These are phyloP conservation scores for Onygena corvina DNA, from an alignment of 2,329 filamentous ascomycete species.

Conservation along the genomic window DNA sequence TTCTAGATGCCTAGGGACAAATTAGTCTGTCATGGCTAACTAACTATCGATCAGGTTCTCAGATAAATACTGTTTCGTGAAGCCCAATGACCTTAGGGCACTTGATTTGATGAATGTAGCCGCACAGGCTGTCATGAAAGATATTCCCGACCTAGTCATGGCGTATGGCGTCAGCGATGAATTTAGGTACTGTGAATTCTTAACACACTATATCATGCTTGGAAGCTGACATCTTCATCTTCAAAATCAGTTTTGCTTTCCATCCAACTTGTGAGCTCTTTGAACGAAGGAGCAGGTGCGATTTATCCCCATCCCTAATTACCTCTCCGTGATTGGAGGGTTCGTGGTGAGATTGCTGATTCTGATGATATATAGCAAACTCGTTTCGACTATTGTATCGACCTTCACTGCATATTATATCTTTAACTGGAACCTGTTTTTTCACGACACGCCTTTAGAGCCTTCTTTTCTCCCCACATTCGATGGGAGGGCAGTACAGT, in stretches of 20 bases:
- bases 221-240: neutral
- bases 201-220: conserved; percentile 1
- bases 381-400: conserved; percentile 81
- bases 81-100: conserved; percentile 82
- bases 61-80: conserved; percentile 69
- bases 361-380: conserved; percentile 49
- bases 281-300: conserved; percentile 66
- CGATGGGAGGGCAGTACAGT: conserved; percentile 81
- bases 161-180: conserved; percentile 94
- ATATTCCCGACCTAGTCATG: conserved; percentile 72
- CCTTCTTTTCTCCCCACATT: conserved; percentile 68
- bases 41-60: conserved; percentile 51
- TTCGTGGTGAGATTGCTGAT: neutral
- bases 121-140: conserved; percentile 69
- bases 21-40: neutral
- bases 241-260: conserved; percentile 60
- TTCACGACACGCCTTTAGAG: conserved; percentile 58
- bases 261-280: conserved; percentile 73
- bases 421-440: conserved; percentile 63
- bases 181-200: conserved; percentile 43
- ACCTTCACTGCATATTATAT: conserved; percentile 90
- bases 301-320: neutral
- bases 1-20: neutral
- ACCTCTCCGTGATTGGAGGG: too few relatives aligned
- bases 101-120: conserved; percentile 90